Evolutionary conservation across 306 rosid species (phyloP).

Genomic region (Calophaca sinica): DNA sequence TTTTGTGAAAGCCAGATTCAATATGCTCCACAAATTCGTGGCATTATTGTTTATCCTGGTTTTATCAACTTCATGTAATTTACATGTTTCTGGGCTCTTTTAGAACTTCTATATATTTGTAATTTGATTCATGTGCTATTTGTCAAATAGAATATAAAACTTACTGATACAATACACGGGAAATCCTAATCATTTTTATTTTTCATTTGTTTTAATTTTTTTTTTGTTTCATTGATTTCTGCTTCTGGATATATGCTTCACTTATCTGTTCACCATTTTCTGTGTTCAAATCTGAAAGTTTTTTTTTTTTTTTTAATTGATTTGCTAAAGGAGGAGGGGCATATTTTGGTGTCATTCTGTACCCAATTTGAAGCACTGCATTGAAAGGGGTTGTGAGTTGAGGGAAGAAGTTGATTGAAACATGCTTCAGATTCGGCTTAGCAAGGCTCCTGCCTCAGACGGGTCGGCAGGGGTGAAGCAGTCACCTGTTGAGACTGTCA

Average conservation of each 20-base stretch:
- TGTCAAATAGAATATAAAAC: background rate
- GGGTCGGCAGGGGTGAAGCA: slow-evolving; percentile 66
- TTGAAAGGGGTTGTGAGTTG: slow-evolving; percentile 33
- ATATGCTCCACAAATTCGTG: background rate
- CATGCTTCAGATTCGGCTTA: slow-evolving; percentile 98
- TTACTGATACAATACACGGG: background rate
- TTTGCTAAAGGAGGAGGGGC: slow-evolving; percentile 21
- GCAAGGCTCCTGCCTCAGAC: slow-evolving; percentile 68
- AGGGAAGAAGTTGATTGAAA: slow-evolving; percentile 42
- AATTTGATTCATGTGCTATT: slow-evolving; percentile 6
- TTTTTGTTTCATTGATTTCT: background rate
- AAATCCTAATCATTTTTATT: slow-evolving; percentile 12
- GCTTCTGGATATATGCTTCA: background rate
- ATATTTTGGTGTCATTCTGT: background rate
- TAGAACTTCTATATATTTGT: background rate
- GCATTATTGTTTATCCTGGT: background rate
- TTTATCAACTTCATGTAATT: slow-evolving; percentile 1
- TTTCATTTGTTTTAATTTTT: background rate
- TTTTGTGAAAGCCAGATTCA: slow-evolving; percentile 18
- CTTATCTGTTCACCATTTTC: background rate
- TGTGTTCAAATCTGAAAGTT: slow-evolving; percentile 4
- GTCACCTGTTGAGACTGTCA: slow-evolving; percentile 74
- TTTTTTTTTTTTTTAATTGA: background rate
- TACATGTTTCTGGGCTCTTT: slow-evolving; percentile 3
- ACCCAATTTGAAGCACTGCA: slow-evolving; percentile 8